Evolutionary conservation across 208 protist genomes (phyloP).

Genomic region (Crithidia brevicula): DNA sequence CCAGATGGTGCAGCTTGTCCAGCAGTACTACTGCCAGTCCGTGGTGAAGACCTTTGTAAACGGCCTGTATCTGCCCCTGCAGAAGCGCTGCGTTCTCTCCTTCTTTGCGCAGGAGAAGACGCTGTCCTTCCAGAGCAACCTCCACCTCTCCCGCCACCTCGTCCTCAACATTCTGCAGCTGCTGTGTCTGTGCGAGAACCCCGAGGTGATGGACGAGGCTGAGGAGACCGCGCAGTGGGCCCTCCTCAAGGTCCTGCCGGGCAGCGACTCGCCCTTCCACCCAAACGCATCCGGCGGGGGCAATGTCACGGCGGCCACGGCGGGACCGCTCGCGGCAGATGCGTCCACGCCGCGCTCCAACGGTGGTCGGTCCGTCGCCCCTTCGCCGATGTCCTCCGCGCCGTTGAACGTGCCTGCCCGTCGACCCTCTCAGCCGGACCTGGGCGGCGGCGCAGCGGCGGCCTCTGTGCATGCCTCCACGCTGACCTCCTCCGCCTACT

Average conservation of each 20-base stretch:
- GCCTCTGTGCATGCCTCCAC: background rate
- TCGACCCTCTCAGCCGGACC: background rate
- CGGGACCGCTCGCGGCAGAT: constrained; percentile 1
- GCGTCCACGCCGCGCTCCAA: background rate
- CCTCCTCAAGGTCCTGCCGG: constrained; percentile 18
- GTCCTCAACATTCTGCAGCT: constrained; percentile 61
- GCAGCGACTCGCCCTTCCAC: constrained; percentile 4
- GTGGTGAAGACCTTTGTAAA: constrained; percentile 53
- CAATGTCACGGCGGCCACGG: background rate
- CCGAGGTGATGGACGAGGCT: constrained; percentile 42
- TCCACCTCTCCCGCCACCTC: constrained; percentile 42
- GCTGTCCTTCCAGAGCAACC: constrained; percentile 48
- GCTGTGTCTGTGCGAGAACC: constrained; percentile 55
- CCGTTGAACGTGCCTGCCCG: background rate
- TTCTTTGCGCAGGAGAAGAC: constrained; percentile 62
- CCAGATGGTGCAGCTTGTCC: constrained; percentile 48
- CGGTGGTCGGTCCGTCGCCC: background rate
- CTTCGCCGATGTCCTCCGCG: background rate
- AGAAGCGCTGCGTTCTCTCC: constrained; percentile 44
- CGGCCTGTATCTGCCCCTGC: constrained; percentile 48
- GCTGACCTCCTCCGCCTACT: background rate
- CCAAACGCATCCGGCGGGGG: background rate
- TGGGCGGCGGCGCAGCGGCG: constrained; percentile 9
- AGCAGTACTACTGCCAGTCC: constrained; percentile 50
- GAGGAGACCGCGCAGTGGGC: constrained; percentile 47